A percentile compares a stretch with the other conserved stretches of the same genome.
phyloP scores from a whole-genome alignment of 2,329 filamentous ascomycete genomes.

The Sphaerulina musiva region DNA sequence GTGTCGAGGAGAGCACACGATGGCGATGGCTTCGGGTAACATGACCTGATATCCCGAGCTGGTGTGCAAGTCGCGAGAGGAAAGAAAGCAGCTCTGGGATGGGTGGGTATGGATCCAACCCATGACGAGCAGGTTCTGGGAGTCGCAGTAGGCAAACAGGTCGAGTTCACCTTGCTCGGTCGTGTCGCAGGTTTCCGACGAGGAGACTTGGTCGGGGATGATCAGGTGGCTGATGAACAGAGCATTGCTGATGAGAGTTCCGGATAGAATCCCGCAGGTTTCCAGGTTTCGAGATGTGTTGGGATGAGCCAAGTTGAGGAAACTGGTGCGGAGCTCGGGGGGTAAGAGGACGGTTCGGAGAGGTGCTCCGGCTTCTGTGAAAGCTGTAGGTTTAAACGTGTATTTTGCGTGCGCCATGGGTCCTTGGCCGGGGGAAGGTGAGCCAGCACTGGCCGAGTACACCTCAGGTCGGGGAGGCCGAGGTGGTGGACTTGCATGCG shows the following conservation, averaged over 20 bases:
- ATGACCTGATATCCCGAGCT: constrained; percentile 92
- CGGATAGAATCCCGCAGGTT: constrained; percentile 91
- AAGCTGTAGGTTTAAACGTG: constrained; percentile 77
- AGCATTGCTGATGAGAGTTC: constrained; percentile 84
- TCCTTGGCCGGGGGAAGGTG: constrained; percentile 36
- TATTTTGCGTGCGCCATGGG: constrained; percentile 47
- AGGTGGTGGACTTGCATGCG: constrained; percentile 15
- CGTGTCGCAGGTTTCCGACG: constrained; percentile 90
- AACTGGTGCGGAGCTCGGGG: constrained; percentile 62
- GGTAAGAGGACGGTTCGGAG: constrained; percentile 86
- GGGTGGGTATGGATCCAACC: constrained; percentile 99
- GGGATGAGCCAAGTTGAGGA: constrained; percentile 63
- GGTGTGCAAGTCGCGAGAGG: constrained; percentile 85
- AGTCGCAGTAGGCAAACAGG: constrained; percentile 83
- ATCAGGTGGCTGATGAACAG: constrained; percentile 84
- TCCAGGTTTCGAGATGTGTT: constrained; percentile 82
- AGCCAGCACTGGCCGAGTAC: constrained; percentile 17
- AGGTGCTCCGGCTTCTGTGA: constrained; percentile 81
- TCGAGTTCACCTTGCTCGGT: constrained; percentile 65
- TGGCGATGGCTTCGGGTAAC: constrained; percentile 92
- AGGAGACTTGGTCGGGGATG: constrained; percentile 84
- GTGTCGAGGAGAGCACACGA: constrained; percentile 85
- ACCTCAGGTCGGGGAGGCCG: constrained; percentile 30
- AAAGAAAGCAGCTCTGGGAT: constrained; percentile 96
- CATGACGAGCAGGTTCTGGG: constrained; percentile 73